Evolutionary conservation across 2,329 filamentous ascomycete genomes (phyloP), one percentile per base, ranked within the genome.

Genomic region (Beauveria pseudobassiana): DNA sequence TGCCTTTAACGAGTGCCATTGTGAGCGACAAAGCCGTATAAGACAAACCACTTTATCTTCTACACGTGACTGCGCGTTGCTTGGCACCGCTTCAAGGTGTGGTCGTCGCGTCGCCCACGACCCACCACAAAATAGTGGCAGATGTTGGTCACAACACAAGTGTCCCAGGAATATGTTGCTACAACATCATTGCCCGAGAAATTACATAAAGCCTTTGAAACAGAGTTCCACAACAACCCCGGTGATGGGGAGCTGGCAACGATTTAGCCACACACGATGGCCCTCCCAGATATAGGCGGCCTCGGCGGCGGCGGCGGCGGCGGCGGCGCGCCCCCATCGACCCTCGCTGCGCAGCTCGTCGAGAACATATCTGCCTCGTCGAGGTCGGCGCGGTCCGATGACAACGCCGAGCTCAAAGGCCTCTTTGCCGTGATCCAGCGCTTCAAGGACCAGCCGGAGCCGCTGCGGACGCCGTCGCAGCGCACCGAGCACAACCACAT

Each of bases 301-400:
- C 26, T 34, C 18, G 46, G 48, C 34, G 42, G 22, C 45, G 60
- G n/a, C n/a, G n/a, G n/a, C n/a, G n/a, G n/a, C n/a, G n/a, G n/a
- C 18, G 46, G 48, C 34, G 42, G 22, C 45, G 60, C 78, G 51
- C 85, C 86, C 45, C 89, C 91, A 14, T 96, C 93, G 18, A 96
- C 92, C 10, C 82, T 96, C 69, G 91, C 93, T 58, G 91, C 91
- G 14, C 90, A 96, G 73, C 86, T 97, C 62, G 91, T 95, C 65
- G 87, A 90, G 71, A 91, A 90, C 71, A 86, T 92, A 64, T 85
- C 60, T 9, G 53, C 88, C 49, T 83, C 88, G 24, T 83, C 84
- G 55, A 80, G 80, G 64, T 84, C 82, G 50, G 82, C 83, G 59
- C 82, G 83, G 68, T 83, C 83, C 58, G 82, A 88, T 68, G 86